Base-by-base conservation (phyloP, 495 filamentous ascomycete species). In the Sordaria brevicollis region DNA sequence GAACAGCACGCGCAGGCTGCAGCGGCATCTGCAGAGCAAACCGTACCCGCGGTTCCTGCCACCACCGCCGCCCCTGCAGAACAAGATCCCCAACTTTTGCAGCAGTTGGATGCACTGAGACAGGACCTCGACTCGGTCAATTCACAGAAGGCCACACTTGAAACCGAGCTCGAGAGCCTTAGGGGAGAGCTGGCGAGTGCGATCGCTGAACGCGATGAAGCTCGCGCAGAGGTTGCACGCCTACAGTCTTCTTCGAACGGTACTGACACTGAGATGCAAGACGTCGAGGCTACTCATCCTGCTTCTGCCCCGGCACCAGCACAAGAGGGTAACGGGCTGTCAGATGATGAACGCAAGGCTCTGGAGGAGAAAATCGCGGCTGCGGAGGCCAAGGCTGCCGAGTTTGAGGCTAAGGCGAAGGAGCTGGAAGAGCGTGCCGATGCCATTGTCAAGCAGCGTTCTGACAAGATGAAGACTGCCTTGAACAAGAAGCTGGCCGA, bases 401-500 rank as follows among this genome's bases (percentile, higher is more conserved):
- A 90, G 74, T 87, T 85, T 49, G 84, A 89, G 38, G 78, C 83
- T 57, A 85, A 87, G 69, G 81, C 82, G 21, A 79, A 80, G 69
- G 81, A 84, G 34, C 73, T 86, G 17, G 87, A 90, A 68, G 84
- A 89, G 0, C 80, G 83, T 6, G 76, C 83, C 4, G 83, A 87
- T 54, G 75, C 68, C 57, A 89, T 87, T 68, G 77, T 91, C 67
- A 89, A 91, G 72, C 82, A 84, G 68, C 86, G 91, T 35, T 86
- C 89, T 1, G 89, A 93, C 8, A 88, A 86, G 75, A 87, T 95
- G 85, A 94, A 92, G 77, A 84, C 84, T 21, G 79, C 85, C 11
- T 86, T 92, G 70, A 91, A 89, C 69, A 89, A 85, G 73, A 92
- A 90, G 75, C 81, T 96, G 6, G 82, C 79, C 5, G 91, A 94